A percentile compares a stretch with the other conserved stretches of the same genome.
Conservation (phyloP, 2,329 filamentous ascomycete genomes). For the Ceratocystis huliohia region DNA sequence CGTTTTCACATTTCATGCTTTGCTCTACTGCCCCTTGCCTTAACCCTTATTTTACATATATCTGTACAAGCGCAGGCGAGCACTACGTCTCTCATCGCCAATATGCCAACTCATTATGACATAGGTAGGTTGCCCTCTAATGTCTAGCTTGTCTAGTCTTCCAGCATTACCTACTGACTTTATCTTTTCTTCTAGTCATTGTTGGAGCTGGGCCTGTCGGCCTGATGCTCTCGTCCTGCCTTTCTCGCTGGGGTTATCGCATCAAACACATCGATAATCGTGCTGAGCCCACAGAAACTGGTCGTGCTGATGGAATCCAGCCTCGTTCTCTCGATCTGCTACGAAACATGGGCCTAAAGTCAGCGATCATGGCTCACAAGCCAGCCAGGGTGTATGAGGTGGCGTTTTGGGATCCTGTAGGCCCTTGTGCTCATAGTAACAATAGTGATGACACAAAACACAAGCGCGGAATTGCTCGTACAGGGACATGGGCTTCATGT, state of each 20-base stretch:
- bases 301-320: constrained; percentile 84
- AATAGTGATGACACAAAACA: constrained; percentile 28
- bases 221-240: constrained; percentile 72
- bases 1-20: neutral
- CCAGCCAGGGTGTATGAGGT: constrained; percentile 76
- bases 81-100: neutral
- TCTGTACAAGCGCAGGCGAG: neutral
- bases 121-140: constrained; percentile 31
- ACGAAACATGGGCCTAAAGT: constrained; percentile 80
- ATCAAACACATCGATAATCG: constrained; percentile 93
- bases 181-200: constrained; percentile 45
- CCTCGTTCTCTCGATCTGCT: constrained; percentile 77
- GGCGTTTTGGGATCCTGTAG: constrained; percentile 56
- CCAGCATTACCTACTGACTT: constrained; percentile 25
- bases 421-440: constrained; percentile 31
- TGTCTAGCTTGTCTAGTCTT: neutral
- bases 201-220: constrained; percentile 83
- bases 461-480: constrained; percentile 41
- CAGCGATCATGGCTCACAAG: constrained; percentile 73
- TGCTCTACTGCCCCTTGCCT: neutral
- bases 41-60: neutral
- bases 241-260: constrained; percentile 86
- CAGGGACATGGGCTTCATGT: constrained; percentile 73
- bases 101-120: constrained; percentile 29
- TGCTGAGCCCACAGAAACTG: constrained; percentile 69